A percentile compares a stretch with the other conserved stretches of the same genome.
Conservation (phyloP, 352 stramenopile genomes). For the Lagenidium giganteum region DNA sequence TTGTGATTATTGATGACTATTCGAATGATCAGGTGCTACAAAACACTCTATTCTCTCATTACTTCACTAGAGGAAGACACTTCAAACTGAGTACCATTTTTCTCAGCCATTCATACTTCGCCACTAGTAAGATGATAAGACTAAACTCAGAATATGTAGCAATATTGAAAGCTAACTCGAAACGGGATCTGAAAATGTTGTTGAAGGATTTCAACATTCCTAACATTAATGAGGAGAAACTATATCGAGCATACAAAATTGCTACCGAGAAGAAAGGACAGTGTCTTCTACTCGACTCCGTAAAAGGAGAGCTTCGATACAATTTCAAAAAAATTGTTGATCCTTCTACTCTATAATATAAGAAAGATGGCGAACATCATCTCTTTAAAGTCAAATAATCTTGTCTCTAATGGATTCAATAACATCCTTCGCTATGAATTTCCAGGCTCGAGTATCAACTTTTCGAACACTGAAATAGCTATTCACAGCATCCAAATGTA, state of each 20-base stretch:
- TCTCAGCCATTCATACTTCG: no score
- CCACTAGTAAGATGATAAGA: no score
- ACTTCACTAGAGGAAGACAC: conserved; percentile 4
- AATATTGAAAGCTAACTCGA: no score
- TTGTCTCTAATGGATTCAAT: conserved; percentile 19
- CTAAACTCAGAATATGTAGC: no score
- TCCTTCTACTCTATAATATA: conserved; percentile 6
- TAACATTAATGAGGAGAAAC: conserved; percentile 3
- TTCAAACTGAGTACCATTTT: background rate
- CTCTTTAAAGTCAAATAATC: no score
- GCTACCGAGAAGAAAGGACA: background rate
- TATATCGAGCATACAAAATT: background rate
- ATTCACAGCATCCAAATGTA: conserved; percentile 17
- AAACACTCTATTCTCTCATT: conserved; percentile 1
- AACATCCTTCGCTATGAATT: conserved; percentile 12
- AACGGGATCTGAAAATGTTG: no score
- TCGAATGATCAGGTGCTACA: conserved; percentile 8
- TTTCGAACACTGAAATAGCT: conserved; percentile 11
- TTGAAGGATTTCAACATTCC: no score
- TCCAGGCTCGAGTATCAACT: conserved; percentile 8
- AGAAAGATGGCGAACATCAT: no score
- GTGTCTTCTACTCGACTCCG: background rate
- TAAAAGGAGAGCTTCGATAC: background rate
- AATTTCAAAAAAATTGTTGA: conserved; percentile 4
- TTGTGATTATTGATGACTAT: conserved; percentile 16